These are phyloP conservation scores for Sugiyamaella grinbergsii DNA, from an alignment of 1,139 yeast genomes.

Conservation along the genomic window DNA sequence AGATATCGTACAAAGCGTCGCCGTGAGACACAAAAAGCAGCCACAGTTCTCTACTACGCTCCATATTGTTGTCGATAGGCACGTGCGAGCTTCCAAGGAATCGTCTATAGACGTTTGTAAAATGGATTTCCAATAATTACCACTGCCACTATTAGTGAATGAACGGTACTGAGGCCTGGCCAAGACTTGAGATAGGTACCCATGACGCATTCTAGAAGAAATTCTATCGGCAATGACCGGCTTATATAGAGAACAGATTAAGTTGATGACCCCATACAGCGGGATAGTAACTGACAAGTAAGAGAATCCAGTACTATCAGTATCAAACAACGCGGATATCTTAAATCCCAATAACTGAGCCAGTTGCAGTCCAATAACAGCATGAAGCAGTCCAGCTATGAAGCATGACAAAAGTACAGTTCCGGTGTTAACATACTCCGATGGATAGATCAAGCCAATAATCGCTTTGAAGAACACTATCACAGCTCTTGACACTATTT, in stretches of 20 bases:
- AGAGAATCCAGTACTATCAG: constrained; percentile 10
- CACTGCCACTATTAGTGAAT: background rate
- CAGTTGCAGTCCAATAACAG: constrained; percentile 1
- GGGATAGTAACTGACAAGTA: constrained; percentile 1
- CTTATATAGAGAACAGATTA: constrained; percentile 2
- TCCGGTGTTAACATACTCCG: constrained; percentile 1
- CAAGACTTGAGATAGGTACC: constrained; percentile 11
- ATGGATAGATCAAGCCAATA: background rate
- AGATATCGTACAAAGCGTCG: background rate
- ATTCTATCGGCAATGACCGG: constrained; percentile 1
- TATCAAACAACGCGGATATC: constrained; percentile 10
- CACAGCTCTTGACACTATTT: too few relatives aligned
- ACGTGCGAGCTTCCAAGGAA: constrained; percentile 1
- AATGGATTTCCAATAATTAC: background rate
- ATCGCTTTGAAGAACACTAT: background rate
- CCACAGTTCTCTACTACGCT: background rate
- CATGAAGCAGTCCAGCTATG: constrained; percentile 3
- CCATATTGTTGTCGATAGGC: constrained; percentile 5
- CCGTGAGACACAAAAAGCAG: constrained; percentile 1
- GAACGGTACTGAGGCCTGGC: background rate
- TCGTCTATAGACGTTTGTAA: constrained; percentile 1
- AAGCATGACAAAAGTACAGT: background rate
- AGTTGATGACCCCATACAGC: constrained; percentile 2
- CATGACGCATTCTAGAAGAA: constrained; percentile 15
- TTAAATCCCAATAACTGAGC: constrained; percentile 9